Evolutionary conservation across 257 asterid genomes (phyloP).

Genomic region (Verbena officinalis): DNA sequence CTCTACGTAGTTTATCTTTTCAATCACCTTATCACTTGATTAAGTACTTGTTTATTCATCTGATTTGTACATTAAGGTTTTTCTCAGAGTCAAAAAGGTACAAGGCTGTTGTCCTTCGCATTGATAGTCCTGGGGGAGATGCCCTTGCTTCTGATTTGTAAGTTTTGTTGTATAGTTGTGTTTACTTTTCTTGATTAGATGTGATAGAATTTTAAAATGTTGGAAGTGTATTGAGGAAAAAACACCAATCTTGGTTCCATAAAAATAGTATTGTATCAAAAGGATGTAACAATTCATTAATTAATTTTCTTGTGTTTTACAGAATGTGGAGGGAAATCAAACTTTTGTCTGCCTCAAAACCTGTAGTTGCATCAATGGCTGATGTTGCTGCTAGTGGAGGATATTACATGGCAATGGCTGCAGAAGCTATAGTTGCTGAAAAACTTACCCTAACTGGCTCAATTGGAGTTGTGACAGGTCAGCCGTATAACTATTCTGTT

Average conservation of each 20-base stretch:
- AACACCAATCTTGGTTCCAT: constrained; percentile 10
- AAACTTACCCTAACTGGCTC: constrained; percentile 94
- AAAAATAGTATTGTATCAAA: neutral
- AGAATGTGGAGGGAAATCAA: constrained; percentile 99
- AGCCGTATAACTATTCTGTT: constrained; percentile 18
- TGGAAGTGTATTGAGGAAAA: neutral
- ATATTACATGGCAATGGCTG: constrained; percentile 97
- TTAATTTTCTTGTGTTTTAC: constrained; percentile 34
- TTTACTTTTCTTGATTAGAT: neutral
- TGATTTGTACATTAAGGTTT: neutral
- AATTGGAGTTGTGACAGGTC: constrained; percentile 98
- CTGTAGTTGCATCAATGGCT: constrained; percentile 95
- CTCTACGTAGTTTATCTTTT: too few species aligned
- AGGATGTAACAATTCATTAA: constrained; percentile 18
- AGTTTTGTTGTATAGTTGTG: constrained; percentile 36
- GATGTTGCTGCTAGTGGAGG: constrained; percentile 99
- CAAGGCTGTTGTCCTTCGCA: constrained; percentile 88
- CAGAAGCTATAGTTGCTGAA: constrained; percentile 85
- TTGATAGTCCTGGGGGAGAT: constrained; percentile 99
- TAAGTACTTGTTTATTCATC: constrained; percentile 11
- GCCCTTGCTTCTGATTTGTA: constrained; percentile 99
- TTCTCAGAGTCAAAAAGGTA: constrained; percentile 82
- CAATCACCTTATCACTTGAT: constrained; percentile 10
- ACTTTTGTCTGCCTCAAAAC: constrained; percentile 84
- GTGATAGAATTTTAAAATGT: neutral